Base-by-base conservation (phyloP, 2,329 filamentous ascomycete genomes). In the Pestalotiopsis sp. region DNA sequence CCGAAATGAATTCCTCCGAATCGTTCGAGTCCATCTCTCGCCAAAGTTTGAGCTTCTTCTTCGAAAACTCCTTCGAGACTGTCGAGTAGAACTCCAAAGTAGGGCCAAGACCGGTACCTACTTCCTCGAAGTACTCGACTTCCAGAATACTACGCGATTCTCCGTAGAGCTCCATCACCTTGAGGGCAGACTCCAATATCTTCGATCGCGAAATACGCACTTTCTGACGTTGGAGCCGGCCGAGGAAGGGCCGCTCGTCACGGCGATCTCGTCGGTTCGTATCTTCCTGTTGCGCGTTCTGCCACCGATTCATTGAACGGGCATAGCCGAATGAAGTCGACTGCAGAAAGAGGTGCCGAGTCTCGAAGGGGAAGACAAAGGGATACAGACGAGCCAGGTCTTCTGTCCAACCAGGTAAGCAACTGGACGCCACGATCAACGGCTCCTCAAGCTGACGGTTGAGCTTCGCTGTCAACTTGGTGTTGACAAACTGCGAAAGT, bases 251-350 rank as follows among this genome's bases (percentile, higher is more conserved):
- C 13, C 95, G 88, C 71, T 98, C 95, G 73, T 98, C 95, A 62
- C 94, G 92, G 61, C 94, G 91, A 75, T 97, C 93, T 66, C 93
- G 90, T 57, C 95, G 88, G 68, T 88, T 90, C 69, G 97, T 95
- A 72, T 94, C 94, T 25, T 91, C 88, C 25, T 90, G 88, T 78
- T 98, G 94, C 1, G 93, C 91, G 76, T 93, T 97, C 81, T 98
- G 96, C 97, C 97, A 99, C 78, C 95, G 90, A 69, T 92, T 92
- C 96, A 99, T 98, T 20, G 96, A 98, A 71, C 96, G 90, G 57
- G 95, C 95, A 83, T 99, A 99, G 25, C 96, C 96, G 77, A 99
- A 99, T 0, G 96, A 98, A 0, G 97, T 99, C 2, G 95, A 99
- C 81, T 98, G 96, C 41, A 99, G 83, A 86, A 99, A 99, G 49